A percentile compares a stretch with the other conserved stretches of the same genome.
phyloP scores from a whole-genome alignment of 441 rosid genomes.

The Syzygium syzygioides region DNA sequence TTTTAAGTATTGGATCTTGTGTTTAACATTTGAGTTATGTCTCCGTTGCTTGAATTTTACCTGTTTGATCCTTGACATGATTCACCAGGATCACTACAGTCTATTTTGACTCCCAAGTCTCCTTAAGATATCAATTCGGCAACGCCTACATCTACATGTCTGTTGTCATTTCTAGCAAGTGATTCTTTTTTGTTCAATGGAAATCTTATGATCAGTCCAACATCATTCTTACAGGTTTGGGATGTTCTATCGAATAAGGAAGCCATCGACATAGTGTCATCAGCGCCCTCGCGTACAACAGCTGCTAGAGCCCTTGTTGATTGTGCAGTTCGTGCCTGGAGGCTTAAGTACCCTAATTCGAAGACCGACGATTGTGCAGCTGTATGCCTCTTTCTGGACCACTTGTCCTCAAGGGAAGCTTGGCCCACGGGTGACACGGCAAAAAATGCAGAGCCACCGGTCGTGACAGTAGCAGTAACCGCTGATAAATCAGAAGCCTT shows the following conservation, averaged over 20 bases:
- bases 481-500: slow-evolving; percentile 19
- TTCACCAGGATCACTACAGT: not conserved
- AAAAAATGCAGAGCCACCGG: slow-evolving; percentile 10
- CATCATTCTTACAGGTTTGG: slow-evolving; percentile 44
- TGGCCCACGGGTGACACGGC: slow-evolving; percentile 5
- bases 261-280: slow-evolving; percentile 57
- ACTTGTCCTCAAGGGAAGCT: slow-evolving; percentile 18
- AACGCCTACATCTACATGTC: not conserved
- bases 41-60: not conserved
- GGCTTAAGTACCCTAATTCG: slow-evolving; percentile 67
- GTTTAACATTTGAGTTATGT: not conserved
- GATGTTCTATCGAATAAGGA: slow-evolving; percentile 74
- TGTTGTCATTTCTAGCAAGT: not conserved
- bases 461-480: slow-evolving; percentile 7
- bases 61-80: not conserved
- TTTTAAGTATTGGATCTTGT: not conserved
- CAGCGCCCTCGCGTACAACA: slow-evolving; percentile 53
- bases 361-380: slow-evolving; percentile 71
- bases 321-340: slow-evolving; percentile 68
- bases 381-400: slow-evolving; percentile 58
- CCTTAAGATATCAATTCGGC: not conserved
- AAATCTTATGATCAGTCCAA: not conserved
- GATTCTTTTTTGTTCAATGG: not conserved
- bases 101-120: not conserved
- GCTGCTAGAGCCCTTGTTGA: slow-evolving; percentile 75